Percentiles rank a stretch among this genome's conserved stretches.
phyloP scores from a whole-genome alignment of 805 yeast species.

The Candida montana region DNA sequence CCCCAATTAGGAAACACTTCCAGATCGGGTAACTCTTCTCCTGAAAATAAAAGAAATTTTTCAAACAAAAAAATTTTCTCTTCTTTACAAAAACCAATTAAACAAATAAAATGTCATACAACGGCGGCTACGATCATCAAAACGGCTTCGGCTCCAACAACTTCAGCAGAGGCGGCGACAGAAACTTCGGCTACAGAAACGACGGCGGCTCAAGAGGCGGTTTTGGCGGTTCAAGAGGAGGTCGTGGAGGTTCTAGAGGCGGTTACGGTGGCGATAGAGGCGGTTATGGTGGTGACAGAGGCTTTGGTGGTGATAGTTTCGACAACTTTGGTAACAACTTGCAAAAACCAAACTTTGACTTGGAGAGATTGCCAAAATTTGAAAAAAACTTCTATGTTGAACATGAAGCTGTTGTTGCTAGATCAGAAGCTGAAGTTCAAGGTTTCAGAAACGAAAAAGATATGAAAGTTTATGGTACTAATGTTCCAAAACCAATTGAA shows the following conservation, averaged over 20 bases:
- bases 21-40: constrained; percentile 1
- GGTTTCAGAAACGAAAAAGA: constrained; percentile 77
- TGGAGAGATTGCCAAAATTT: constrained; percentile 72
- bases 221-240: constrained; percentile 26
- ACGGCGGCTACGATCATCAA: constrained; percentile 26
- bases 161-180: constrained; percentile 30
- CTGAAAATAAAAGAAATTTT: constrained; percentile 1
- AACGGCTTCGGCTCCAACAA: constrained; percentile 28
- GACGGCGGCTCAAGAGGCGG: constrained; percentile 29
- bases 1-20: neutral
- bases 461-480: constrained; percentile 78
- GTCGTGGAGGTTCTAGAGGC: constrained; percentile 6
- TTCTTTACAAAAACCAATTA: neutral
- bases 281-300: constrained; percentile 27
- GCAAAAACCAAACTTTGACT: constrained; percentile 76
- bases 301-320: constrained; percentile 34
- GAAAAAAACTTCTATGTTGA: constrained; percentile 94
- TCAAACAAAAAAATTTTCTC: neutral
- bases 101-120: constrained; percentile 26
- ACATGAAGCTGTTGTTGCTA: constrained; percentile 67
- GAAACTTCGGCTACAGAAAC: constrained; percentile 32
- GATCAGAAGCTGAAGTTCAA: constrained; percentile 67
- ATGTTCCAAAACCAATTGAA: constrained; percentile 93
- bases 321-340: constrained; percentile 50
- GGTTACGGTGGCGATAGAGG: constrained; percentile 32